Percentiles rank a stretch among this genome's conserved stretches.
phyloP scores from a whole-genome alignment of 2,329 filamentous ascomycete species.

The Aschersonia sp. region DNA sequence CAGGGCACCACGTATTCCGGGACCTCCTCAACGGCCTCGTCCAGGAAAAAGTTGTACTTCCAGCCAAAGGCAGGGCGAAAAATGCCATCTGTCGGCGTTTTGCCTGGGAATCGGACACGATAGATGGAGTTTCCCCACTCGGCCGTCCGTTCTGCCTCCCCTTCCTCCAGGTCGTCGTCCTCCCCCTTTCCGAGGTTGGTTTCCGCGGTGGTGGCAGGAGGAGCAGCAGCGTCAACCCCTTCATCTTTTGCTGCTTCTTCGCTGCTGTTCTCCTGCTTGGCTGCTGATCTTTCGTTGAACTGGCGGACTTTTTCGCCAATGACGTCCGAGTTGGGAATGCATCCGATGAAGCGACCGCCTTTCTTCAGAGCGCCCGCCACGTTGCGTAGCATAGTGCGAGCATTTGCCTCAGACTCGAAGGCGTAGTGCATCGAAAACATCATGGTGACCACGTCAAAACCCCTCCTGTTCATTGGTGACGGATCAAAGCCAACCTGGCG shows the following conservation, averaged over 20 bases:
- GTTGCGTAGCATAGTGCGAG: slow-evolving; percentile 83
- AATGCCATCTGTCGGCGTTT: slow-evolving; percentile 70
- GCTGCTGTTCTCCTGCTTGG: slow-evolving; percentile 26
- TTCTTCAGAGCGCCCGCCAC: slow-evolving; percentile 84
- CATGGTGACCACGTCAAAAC: slow-evolving; percentile 93
- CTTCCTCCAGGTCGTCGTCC: slow-evolving; percentile 41
- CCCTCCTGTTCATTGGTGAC: slow-evolving; percentile 56
- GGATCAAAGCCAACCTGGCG: slow-evolving; percentile 77
- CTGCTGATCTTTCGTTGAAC: slow-evolving; percentile 44
- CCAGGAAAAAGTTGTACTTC: slow-evolving; percentile 95
- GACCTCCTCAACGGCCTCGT: slow-evolving; percentile 90
- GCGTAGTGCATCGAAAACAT: slow-evolving; percentile 99
- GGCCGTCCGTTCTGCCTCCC: slow-evolving; percentile 47
- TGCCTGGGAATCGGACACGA: slow-evolving; percentile 71
- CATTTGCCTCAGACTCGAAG: slow-evolving; percentile 83
- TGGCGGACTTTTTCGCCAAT: slow-evolving; percentile 65
- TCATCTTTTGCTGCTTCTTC: slow-evolving; percentile 22
- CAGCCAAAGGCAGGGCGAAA: slow-evolving; percentile 93
- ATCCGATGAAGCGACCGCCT: slow-evolving; percentile 84
- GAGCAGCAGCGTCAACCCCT: slow-evolving; percentile 7
- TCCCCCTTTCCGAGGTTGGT: slow-evolving; percentile 12
- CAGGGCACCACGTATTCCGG: slow-evolving; percentile 97
- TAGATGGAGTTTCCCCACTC: slow-evolving; percentile 94
- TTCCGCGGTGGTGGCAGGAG: slow-evolving; percentile 8
- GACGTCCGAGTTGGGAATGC: slow-evolving; percentile 93